phyloP scores from a whole-genome alignment of 352 stramenopile species.

The Globisporangium parvum region DNA sequence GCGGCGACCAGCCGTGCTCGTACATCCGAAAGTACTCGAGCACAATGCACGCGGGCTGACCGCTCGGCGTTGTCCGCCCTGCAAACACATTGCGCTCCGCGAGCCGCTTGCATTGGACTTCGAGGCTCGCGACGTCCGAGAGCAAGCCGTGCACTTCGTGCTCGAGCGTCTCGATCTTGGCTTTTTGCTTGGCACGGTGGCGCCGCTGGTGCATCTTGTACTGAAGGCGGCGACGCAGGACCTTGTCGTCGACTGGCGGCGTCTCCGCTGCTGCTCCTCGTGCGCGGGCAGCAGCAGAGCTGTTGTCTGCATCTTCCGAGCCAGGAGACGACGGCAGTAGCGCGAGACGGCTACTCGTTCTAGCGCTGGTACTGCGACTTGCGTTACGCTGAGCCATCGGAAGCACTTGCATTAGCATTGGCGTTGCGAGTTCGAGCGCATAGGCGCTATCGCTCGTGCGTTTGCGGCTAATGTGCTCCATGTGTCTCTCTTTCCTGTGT shows the following conservation, averaged over 20 bases:
- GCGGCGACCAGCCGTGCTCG: slow-evolving; percentile 31
- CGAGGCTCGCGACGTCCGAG: slow-evolving; percentile 31
- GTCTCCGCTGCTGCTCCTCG: background rate
- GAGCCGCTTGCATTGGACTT: slow-evolving; percentile 23
- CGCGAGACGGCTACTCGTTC: no score
- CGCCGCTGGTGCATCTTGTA: slow-evolving; percentile 67
- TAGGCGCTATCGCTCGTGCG: no score
- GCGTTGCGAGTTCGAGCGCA: no score
- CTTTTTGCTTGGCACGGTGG: slow-evolving; percentile 62
- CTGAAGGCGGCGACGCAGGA: slow-evolving; percentile 37
- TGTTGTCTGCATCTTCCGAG: no score
- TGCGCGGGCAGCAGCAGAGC: background rate
- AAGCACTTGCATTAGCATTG: no score
- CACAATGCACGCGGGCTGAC: slow-evolving; percentile 26
- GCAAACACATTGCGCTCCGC: slow-evolving; percentile 28
- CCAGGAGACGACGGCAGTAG: no score
- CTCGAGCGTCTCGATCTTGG: slow-evolving; percentile 32
- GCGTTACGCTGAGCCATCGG: no score
- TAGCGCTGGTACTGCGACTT: no score
- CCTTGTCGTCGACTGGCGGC: slow-evolving; percentile 24
- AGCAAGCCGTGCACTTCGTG: slow-evolving; percentile 34
- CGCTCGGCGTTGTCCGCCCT: slow-evolving; percentile 19
- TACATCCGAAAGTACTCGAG: slow-evolving; percentile 56
- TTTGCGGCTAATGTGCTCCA: no score
- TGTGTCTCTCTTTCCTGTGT: no score